Conservation (phyloP, 768 basidiomycete genomes). For the Boletus sensibilis region DNA sequence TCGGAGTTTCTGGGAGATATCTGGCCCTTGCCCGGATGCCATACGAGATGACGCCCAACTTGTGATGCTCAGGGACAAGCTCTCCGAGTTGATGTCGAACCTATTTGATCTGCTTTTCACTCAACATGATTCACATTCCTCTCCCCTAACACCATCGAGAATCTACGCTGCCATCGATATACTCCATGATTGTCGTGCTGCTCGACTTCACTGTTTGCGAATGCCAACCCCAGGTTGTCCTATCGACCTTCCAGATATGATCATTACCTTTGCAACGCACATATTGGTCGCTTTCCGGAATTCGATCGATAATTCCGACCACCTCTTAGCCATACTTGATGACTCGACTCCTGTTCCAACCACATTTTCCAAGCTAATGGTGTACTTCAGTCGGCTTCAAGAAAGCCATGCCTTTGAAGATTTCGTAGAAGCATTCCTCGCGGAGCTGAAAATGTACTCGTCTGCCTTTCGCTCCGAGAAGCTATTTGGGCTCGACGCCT, state of each 20-base stretch:
- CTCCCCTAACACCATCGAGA: slow-evolving; percentile 3
- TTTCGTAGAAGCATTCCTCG: slow-evolving; percentile 26
- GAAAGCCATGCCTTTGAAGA: slow-evolving; percentile 7
- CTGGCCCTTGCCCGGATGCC: neutral
- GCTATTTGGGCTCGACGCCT: slow-evolving; percentile 46
- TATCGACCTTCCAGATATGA: slow-evolving; percentile 25
- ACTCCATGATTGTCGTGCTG: slow-evolving; percentile 22
- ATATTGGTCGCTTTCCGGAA: slow-evolving; percentile 14
- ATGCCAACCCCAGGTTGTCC: slow-evolving; percentile 3
- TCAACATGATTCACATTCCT: neutral
- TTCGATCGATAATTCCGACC: slow-evolving; percentile 3
- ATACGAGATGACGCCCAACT: neutral
- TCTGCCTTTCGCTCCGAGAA: slow-evolving; percentile 33
- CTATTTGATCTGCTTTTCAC: slow-evolving; percentile 25
- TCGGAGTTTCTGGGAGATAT: slow-evolving; percentile 13
- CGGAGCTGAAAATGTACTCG: slow-evolving; percentile 26
- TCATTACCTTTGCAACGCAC: slow-evolving; percentile 23
- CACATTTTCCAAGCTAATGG: slow-evolving; percentile 33
- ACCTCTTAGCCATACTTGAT: slow-evolving; percentile 27
- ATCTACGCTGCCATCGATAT: slow-evolving; percentile 23
- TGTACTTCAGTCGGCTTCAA: slow-evolving; percentile 15
- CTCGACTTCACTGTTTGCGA: slow-evolving; percentile 20
- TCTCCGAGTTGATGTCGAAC: slow-evolving; percentile 21
- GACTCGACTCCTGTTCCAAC: slow-evolving; percentile 29
- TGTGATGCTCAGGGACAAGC: slow-evolving; percentile 16